These are phyloP conservation scores for Chaetoceros muelleri DNA, from an alignment of 108 stramenopile species.

Conservation along the genomic window DNA sequence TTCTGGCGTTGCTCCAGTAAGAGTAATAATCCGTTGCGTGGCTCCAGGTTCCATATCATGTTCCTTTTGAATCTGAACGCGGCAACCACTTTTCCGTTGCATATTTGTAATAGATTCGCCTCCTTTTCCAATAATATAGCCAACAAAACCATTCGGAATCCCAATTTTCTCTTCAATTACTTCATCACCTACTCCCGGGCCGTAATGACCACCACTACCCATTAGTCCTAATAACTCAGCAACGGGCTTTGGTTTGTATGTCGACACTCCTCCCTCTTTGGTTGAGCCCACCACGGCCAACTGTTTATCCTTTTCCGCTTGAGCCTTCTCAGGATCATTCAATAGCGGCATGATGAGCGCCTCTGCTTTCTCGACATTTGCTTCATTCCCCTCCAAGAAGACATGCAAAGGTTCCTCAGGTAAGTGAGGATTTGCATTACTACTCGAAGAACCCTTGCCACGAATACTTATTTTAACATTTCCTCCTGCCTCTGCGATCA, in stretches of 20 bases:
- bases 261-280: slow-evolving; percentile 1
- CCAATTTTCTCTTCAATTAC: slow-evolving; percentile 67
- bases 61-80: slow-evolving; percentile 87
- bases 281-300: slow-evolving; percentile 31
- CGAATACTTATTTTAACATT: slow-evolving; percentile 29
- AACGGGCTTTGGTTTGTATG: slow-evolving; percentile 69
- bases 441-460: slow-evolving; percentile 20
- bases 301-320: slow-evolving; percentile 54
- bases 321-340: slow-evolving; percentile 30
- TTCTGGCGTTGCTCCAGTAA: slow-evolving; percentile 56
- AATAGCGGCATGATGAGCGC: slow-evolving; percentile 36
- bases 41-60: slow-evolving; percentile 77
- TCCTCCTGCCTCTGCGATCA: slow-evolving; percentile 25
- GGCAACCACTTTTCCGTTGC: slow-evolving; percentile 63
- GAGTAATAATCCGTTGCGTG: slow-evolving; percentile 65
- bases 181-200: slow-evolving; percentile 24
- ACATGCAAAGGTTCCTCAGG: slow-evolving; percentile 64
- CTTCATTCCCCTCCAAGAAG: slow-evolving; percentile 38
- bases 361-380: slow-evolving; percentile 40
- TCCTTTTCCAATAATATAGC: slow-evolving; percentile 84
- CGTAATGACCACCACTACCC: slow-evolving; percentile 25
- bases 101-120: slow-evolving; percentile 80
- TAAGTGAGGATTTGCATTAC: slow-evolving; percentile 11
- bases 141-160: slow-evolving; percentile 71
- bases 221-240: slow-evolving; percentile 52